Base-by-base conservation (phyloP, 2,329 filamentous ascomycete genomes). In the Fonsecaea monophora region DNA sequence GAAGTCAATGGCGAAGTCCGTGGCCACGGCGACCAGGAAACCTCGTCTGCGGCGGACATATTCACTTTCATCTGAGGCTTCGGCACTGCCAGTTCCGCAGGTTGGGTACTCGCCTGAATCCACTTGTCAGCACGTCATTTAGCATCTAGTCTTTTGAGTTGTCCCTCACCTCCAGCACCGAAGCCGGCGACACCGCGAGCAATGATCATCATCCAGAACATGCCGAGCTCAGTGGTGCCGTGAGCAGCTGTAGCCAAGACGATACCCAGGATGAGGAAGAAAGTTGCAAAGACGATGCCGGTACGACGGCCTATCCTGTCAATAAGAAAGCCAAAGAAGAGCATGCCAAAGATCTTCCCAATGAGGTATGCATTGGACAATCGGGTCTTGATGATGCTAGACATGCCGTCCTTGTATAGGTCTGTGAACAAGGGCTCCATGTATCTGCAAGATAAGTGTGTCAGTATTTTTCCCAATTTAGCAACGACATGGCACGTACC, bases 1-100 rank as follows among this genome's bases (percentile, higher is more conserved):
- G 60, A 88, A 86, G 75, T 96, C 92, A 67, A 96, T 96, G 82
- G 92, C 91, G 30, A 90, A 87, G 78, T 96, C 95, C 54, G 92
- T 96, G 78, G 85, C 78, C 77, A 86, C 81, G 13, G 95, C 96
- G 70, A 96, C 83, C 73, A 94, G 91, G 75, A 93, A 97, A 91
- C 92, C 96, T 50, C 90, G 85, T 75, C 97, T 94, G n/a, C 94
- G 84, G 12, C 89, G 89, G 9, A 94, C 94, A 18, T 81, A 78
- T 77, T 92, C 92, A 67, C 97, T 82, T 75, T 96, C 92, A 30
- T 92, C 91, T 0, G 90, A 93, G 2, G 90, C 90, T 78, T 97
- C 94, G 2, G 93, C 92, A 62, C 88, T 91, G 2, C 90, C 91
- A 0, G 97, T 94, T 67, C 88, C 91, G 3, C 94, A 94, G 32